Evolutionary conservation across 139 green algal genomes (phyloP).

Genomic region (Yamagishiella unicocca): DNA sequence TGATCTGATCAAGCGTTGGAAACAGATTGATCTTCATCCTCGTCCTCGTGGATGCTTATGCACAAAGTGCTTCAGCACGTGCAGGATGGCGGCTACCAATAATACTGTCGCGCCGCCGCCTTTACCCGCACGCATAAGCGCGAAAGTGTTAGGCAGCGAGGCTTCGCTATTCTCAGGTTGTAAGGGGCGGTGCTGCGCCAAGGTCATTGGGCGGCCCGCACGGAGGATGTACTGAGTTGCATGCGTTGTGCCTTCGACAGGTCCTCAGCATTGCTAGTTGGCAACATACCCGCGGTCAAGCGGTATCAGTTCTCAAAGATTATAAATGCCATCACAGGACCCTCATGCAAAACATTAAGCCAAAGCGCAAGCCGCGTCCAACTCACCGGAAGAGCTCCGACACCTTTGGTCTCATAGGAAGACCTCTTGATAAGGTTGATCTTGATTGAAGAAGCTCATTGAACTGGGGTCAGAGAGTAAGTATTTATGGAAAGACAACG

Average conservation of each 20-base stretch:
- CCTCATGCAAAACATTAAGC: neutral
- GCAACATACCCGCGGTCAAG: neutral
- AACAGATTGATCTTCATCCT: slow-evolving; percentile 43
- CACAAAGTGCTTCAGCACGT: too few species aligned
- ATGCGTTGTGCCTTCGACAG: neutral
- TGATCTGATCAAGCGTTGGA: slow-evolving; percentile 66
- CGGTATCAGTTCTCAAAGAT: slow-evolving; percentile 58
- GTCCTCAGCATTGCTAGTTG: slow-evolving; percentile 47
- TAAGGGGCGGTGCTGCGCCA: slow-evolving; percentile 51
- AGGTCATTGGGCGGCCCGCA: slow-evolving; percentile 36
- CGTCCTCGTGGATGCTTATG: neutral
- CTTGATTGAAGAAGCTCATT: too few species aligned
- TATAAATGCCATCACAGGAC: slow-evolving; percentile 50
- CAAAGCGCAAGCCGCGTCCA: neutral
- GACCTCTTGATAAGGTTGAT: too few species aligned
- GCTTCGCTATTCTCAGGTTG: slow-evolving; percentile 37
- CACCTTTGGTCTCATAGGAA: too few species aligned
- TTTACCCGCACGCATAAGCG: neutral
- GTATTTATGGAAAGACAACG: neutral
- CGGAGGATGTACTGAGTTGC: slow-evolving; percentile 56
- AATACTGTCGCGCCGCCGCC: slow-evolving; percentile 4
- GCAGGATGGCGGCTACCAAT: too few species aligned
- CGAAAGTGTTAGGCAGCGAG: neutral
- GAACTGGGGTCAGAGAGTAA: neutral
- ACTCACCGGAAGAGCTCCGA: neutral